Conservation (phyloP, 2,329 filamentous ascomycete genomes). For the Elsinoe arachidis region DNA sequence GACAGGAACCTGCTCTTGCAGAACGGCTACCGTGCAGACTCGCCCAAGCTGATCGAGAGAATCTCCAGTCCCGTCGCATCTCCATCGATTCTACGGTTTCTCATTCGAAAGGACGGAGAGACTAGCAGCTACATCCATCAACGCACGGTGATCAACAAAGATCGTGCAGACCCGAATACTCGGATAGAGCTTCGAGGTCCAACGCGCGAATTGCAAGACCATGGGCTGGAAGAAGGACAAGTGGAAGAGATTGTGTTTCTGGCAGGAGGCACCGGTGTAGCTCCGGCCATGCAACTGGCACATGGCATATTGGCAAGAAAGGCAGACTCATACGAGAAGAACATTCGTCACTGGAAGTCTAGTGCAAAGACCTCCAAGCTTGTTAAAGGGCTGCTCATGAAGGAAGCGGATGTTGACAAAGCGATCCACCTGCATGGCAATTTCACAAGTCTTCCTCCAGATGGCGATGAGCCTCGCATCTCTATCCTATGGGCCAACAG, state of each 20-base stretch:
- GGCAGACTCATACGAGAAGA: background rate
- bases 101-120: slow-evolving; percentile 9
- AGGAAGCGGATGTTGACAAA: background rate
- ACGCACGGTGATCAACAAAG: background rate
- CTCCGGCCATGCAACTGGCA: slow-evolving; percentile 76
- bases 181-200: slow-evolving; percentile 72
- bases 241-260: slow-evolving; percentile 64
- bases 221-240: slow-evolving; percentile 20
- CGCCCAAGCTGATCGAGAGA: slow-evolving; percentile 61
- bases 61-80: slow-evolving; percentile 61
- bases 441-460: slow-evolving; percentile 13
- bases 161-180: background rate
- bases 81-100: background rate
- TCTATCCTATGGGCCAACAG: slow-evolving; percentile 78
- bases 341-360: background rate
- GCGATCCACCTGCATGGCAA: background rate
- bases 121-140: slow-evolving; percentile 1
- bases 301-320: slow-evolving; percentile 33
- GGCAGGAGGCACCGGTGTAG: slow-evolving; percentile 87
- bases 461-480: slow-evolving; percentile 44
- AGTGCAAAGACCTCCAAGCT: too few relatives aligned
- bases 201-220: slow-evolving; percentile 52
- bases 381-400: too few relatives aligned
- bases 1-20: slow-evolving; percentile 41
- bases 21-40: background rate